Conservation (phyloP, 768 basidiomycete genomes). For the Suillus bovinus region DNA sequence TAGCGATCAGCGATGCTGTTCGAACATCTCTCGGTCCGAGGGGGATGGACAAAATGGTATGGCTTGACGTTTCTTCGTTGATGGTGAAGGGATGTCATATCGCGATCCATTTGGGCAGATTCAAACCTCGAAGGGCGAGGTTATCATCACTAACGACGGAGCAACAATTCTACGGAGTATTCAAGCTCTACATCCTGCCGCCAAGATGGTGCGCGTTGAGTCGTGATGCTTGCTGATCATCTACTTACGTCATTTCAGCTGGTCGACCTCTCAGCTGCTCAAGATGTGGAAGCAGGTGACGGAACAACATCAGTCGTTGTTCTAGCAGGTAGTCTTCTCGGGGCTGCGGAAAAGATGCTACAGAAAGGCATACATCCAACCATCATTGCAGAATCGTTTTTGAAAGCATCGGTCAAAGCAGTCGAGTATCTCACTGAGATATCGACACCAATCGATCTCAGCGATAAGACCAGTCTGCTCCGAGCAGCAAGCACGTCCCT, state of each 20-base stretch:
- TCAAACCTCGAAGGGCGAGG: constrained; percentile 94
- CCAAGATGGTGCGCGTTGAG: constrained; percentile 75
- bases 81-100: constrained; percentile 14
- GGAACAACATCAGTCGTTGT: constrained; percentile 98
- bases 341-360: constrained; percentile 95
- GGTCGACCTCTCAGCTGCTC: constrained; percentile 95
- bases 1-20: constrained; percentile 97
- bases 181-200: constrained; percentile 95
- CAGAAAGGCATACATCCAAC: constrained; percentile 98
- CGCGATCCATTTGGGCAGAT: constrained; percentile 53
- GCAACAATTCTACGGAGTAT: constrained; percentile 96
- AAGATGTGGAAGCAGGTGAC: constrained; percentile 98
- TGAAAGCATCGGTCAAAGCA: constrained; percentile 87
- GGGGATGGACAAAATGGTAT: constrained; percentile 99
- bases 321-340: constrained; percentile 88
- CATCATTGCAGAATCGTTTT: constrained; percentile 93
- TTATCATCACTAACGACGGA: constrained; percentile 98
- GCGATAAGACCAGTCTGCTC: constrained; percentile 80
- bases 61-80: constrained; percentile 22
- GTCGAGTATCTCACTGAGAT: constrained; percentile 94
- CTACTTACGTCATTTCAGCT: constrained; percentile 50
- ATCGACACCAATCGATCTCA: constrained; percentile 88
- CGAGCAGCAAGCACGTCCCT: constrained; percentile 94
- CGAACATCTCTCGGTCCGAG: constrained; percentile 94
- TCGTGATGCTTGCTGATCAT: constrained; percentile 5